phyloP scores from a whole-genome alignment of 2,329 filamentous ascomycete species.

The Helotiales sp. region DNA sequence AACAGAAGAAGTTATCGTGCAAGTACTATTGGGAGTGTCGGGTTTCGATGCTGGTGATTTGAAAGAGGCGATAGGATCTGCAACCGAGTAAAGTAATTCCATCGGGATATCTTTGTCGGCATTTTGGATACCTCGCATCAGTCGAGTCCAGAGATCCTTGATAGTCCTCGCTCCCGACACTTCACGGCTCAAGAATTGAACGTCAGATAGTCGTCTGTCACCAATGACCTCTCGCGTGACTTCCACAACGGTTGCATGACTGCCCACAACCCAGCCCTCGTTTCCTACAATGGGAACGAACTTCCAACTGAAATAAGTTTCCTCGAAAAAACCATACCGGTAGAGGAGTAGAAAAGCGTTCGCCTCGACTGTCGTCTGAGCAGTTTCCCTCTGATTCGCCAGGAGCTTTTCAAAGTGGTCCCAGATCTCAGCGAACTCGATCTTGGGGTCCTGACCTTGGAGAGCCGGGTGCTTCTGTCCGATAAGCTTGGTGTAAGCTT shows the following conservation, averaged over 20 bases:
- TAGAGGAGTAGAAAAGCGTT: constrained; percentile 41
- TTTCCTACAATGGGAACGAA: constrained; percentile 48
- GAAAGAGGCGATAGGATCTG: constrained; percentile 12
- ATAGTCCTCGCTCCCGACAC: constrained; percentile 37
- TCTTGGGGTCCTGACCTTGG: constrained; percentile 46
- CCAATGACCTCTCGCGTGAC: constrained; percentile 47
- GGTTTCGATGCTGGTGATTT: not conserved
- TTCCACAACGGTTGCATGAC: constrained; percentile 37
- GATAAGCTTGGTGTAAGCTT: constrained; percentile 42
- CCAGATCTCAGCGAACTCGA: constrained; percentile 47
- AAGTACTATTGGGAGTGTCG: not conserved
- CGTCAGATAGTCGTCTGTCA: constrained; percentile 43
- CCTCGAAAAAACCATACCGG: constrained; percentile 43
- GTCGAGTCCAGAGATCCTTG: constrained; percentile 43
- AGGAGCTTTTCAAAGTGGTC: constrained; percentile 41
- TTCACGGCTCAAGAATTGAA: constrained; percentile 45
- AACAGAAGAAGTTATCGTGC: not conserved
- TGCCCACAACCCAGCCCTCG: constrained; percentile 38
- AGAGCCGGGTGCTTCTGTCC: constrained; percentile 43
- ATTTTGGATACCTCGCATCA: constrained; percentile 35
- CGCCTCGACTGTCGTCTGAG: constrained; percentile 33
- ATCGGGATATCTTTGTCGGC: constrained; percentile 42
- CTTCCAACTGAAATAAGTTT: constrained; percentile 48
- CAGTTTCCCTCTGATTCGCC: constrained; percentile 36
- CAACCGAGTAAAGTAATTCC: constrained; percentile 42